Conservation (phyloP, 441 rosid species). For the Adansonia grandidieri region DNA sequence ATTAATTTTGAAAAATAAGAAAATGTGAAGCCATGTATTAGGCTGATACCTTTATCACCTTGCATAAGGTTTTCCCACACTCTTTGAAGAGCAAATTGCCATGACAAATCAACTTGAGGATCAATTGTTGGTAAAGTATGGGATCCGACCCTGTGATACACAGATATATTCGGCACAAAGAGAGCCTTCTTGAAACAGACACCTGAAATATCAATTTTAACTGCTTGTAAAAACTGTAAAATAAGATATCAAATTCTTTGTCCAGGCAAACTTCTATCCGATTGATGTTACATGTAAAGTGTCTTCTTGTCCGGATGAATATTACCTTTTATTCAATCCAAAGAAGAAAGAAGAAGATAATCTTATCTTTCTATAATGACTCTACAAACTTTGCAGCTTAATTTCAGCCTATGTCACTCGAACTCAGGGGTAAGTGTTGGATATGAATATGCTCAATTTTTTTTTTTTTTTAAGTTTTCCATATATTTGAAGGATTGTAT, state of each 20-base stretch:
- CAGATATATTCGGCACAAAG: conserved; percentile 87
- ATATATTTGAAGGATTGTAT: too few relatives aligned
- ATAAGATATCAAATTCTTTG: background rate
- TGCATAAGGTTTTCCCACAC: conserved; percentile 81
- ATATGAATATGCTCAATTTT: too few relatives aligned
- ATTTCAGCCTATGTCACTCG: background rate
- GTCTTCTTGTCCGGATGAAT: background rate
- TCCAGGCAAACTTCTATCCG: conserved; percentile 18
- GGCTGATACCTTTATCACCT: conserved; percentile 58
- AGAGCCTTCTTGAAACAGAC: conserved; percentile 84
- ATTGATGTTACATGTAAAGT: background rate
- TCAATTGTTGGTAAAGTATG: conserved; percentile 50
- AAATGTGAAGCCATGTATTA: conserved; percentile 14
- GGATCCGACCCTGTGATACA: conserved; percentile 84
- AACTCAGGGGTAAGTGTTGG: too few relatives aligned
- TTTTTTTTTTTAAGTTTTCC: too few relatives aligned
- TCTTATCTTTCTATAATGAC: background rate
- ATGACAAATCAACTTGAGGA: conserved; percentile 80
- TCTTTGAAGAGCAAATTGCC: conserved; percentile 85
- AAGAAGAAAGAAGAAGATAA: background rate
- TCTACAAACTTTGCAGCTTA: background rate
- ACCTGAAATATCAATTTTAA: conserved; percentile 51
- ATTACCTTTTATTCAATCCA: background rate
- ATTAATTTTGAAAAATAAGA: background rate
- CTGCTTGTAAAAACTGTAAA: background rate